Conservation (phyloP, 1,139 yeast genomes). For the Yamadazyma dendronema region DNA sequence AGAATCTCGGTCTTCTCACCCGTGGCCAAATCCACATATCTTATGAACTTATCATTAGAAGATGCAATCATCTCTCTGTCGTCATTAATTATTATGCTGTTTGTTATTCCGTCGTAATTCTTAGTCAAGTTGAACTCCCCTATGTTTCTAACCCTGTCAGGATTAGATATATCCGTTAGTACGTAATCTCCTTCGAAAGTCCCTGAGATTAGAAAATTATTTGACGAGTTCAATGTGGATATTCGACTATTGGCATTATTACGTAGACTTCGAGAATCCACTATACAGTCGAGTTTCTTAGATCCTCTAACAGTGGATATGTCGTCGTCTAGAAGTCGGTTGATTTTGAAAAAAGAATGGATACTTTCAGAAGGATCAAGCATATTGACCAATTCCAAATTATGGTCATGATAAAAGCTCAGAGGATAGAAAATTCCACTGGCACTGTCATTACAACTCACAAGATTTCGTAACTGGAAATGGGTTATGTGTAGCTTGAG, state of each 20-base stretch:
- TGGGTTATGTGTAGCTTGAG: conserved; percentile 53
- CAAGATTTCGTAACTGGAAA: conserved; percentile 55
- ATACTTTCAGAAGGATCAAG: conserved; percentile 22
- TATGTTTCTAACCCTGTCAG: conserved; percentile 21
- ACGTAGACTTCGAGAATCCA: conserved; percentile 38
- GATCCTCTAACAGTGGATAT: conserved; percentile 18
- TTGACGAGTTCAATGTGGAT: conserved; percentile 48
- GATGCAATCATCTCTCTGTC: conserved; percentile 35
- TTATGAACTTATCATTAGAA: conserved; percentile 47
- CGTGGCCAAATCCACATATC: conserved; percentile 37
- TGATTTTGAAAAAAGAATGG: conserved; percentile 37
- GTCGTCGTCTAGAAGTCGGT: conserved; percentile 27
- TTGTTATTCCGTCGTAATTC: conserved; percentile 53
- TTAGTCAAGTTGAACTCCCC: conserved; percentile 43
- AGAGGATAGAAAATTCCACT: conserved; percentile 44
- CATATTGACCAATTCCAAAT: conserved; percentile 23
- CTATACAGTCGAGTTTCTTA: conserved; percentile 33
- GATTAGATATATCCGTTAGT: conserved; percentile 30
- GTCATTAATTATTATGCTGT: conserved; percentile 43
- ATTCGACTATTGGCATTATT: conserved; percentile 39
- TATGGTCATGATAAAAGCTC: conserved; percentile 35
- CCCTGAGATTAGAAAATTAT: conserved; percentile 48
- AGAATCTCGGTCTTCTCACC: conserved; percentile 13
- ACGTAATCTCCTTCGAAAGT: conserved; percentile 56
- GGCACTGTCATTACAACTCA: conserved; percentile 37